phyloP scores from a whole-genome alignment of 2,329 filamentous ascomycete genomes.

The Ophiostoma himal-ulmi region DNA sequence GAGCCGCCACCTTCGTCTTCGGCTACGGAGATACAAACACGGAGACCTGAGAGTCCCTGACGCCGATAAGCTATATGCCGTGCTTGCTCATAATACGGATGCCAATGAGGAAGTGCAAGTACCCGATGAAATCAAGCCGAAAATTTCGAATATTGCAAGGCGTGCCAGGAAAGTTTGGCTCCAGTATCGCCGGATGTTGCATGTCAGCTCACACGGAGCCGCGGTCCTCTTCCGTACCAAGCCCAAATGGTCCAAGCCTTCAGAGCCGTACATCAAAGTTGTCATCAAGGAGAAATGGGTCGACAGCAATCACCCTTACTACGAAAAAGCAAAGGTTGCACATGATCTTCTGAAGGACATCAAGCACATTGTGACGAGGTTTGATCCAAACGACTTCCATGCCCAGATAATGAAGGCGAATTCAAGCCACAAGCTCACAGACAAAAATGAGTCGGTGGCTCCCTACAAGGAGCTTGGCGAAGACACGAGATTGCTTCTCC shows the following conservation, averaged over 20 bases:
- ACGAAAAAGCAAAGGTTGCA: background rate
- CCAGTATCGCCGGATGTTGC: constrained; percentile 7
- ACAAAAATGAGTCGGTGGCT: background rate
- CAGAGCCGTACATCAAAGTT: background rate
- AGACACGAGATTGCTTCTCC: background rate
- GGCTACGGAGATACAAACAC: background rate
- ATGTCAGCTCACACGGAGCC: background rate
- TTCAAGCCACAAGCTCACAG: background rate
- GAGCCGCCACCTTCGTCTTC: background rate
- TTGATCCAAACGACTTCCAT: background rate
- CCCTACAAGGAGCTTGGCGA: background rate
- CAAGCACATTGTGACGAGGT: background rate
- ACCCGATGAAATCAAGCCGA: background rate
- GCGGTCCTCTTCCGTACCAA: background rate
- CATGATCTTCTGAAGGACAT: background rate
- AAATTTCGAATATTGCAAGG: background rate
- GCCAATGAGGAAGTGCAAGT: background rate
- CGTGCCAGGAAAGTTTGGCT: background rate
- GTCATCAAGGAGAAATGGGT: background rate
- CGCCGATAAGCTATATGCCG: background rate
- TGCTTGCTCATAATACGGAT: background rate
- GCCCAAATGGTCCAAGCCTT: background rate
- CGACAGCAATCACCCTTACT: background rate
- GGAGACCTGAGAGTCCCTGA: background rate
- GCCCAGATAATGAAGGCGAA: background rate